Base-by-base conservation (phyloP, 2,329 filamentous ascomycete species). In the Exophiala lecanii-corni region DNA sequence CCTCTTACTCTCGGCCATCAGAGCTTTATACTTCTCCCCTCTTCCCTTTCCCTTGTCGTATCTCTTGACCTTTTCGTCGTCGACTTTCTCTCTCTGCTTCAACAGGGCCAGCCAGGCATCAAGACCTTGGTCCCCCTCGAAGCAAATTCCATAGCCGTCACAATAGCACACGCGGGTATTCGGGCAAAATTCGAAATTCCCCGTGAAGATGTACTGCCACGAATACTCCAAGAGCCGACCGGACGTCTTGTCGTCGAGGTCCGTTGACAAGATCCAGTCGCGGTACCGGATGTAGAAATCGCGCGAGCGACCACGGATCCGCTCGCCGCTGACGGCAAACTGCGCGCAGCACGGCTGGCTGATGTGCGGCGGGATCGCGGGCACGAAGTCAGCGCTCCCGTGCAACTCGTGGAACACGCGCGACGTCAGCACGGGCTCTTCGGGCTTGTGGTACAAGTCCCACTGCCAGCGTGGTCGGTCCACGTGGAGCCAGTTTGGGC, bases 341-440 rank as follows among this genome's bases (percentile, higher is more conserved):
- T 83, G 79, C 2, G 75, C 76, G 55, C 79, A 82, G 58, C 79
- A 82, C 2, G 79, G 74, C 51, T 81, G 77, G 2, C 76, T 71
- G 0, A 82, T 67, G 23, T 26, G 23, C 6, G 23, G 7, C 7
- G 23, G 23, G 1, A 77, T 70, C 13, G 60, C 50, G 4, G 69
- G 70, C 5, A 72, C 57, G 2, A 63, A 60, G 18, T 64, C 59
- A 36, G 41, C 43, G 35, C 32, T 25, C 19, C 46, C 51, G 25
- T 43, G 53, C 43, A 69, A 62, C 23, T 63, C 57, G 7, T 69
- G 70, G 49, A 73, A 73, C 10, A 74, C 55, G 51, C 71, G 62
- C 1, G 58, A 58, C 2, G 67, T 69, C 13, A 74, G 52, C 47
- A 70, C 60, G 9, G 57, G 57, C 53, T 74, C 69, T 45, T 75